A percentile compares a stretch with the other conserved stretches of the same genome.
phyloP scores from a whole-genome alignment of 2,329 filamentous ascomycete species.

The Aspergillus ibericus region DNA sequence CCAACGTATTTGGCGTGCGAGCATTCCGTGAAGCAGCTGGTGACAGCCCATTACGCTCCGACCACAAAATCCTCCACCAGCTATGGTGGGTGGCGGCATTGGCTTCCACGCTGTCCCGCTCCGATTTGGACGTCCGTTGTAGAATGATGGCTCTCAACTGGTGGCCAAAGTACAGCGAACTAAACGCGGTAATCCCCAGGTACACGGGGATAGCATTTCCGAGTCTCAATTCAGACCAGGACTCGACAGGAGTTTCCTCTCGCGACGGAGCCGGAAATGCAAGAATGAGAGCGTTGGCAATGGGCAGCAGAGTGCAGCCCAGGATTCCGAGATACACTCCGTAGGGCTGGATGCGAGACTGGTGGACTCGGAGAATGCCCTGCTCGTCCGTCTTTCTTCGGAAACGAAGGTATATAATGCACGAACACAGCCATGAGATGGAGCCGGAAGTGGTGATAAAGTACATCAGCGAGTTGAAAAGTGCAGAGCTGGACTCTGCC shows the following conservation, averaged over 20 bases:
- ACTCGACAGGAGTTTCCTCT: neutral
- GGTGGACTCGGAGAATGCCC: neutral
- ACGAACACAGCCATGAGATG: constrained; percentile 67
- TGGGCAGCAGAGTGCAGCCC: constrained; percentile 1
- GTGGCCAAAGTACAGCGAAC: constrained; percentile 1
- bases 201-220: constrained; percentile 5
- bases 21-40: neutral
- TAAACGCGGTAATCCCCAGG: neutral
- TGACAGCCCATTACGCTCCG: neutral
- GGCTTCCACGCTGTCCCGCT: neutral
- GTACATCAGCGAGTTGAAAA: constrained; percentile 71
- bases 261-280: neutral
- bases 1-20: neutral
- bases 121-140: neutral
- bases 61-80: neutral
- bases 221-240: neutral
- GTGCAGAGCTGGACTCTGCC: constrained; percentile 56
- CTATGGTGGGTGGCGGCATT: neutral
- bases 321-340: neutral
- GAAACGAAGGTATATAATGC: constrained; percentile 53
- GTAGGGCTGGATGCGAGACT: constrained; percentile 5
- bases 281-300: constrained; percentile 3
- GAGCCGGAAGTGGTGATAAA: constrained; percentile 67
- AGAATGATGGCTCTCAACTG: neutral
- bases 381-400: constrained; percentile 1